These are phyloP conservation scores for Physcomitrellopsis africana DNA, from an alignment of 225 moss, liverwort and hornwort species.

Conservation along the genomic window DNA sequence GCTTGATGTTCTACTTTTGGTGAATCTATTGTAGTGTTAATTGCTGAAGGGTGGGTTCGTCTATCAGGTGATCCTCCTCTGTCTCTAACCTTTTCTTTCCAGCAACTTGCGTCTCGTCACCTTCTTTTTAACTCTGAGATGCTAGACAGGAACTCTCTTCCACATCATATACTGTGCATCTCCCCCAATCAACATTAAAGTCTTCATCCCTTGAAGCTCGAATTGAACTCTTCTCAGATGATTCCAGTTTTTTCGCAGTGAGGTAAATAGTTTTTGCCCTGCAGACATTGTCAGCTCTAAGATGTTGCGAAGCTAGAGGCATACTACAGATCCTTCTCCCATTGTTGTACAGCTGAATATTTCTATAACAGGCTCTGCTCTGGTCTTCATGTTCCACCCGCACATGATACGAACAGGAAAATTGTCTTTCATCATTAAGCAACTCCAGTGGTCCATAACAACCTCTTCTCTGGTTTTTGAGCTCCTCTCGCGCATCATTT, in stretches of 20 bases:
- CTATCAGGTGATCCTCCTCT: conserved; percentile 26
- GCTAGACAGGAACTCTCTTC: conserved; percentile 19
- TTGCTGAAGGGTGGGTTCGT: conserved; percentile 16
- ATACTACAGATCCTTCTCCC: conserved; percentile 14
- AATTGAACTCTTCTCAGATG: conserved; percentile 16
- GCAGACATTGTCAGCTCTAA: conserved; percentile 22
- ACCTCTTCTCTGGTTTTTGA: no score
- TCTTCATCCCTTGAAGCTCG: conserved; percentile 22
- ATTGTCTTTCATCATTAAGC: no score
- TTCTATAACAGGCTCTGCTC: conserved; percentile 24
- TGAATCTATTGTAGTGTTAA: conserved; percentile 13
- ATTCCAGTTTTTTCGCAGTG: conserved; percentile 17
- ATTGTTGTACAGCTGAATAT: conserved; percentile 6
- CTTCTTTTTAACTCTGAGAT: conserved; percentile 23
- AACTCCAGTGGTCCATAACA: no score
- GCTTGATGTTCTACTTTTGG: conserved; percentile 7
- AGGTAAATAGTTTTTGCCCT: conserved; percentile 28
- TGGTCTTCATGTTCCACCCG: conserved; percentile 23
- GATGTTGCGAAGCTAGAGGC: conserved; percentile 29
- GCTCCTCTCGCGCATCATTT: no score
- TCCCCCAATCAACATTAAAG: conserved; percentile 33
- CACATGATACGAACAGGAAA: conserved; percentile 27
- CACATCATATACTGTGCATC: conserved; percentile 22
- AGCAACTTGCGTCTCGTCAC: conserved; percentile 9
- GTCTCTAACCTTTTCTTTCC: conserved; percentile 28